Evolutionary conservation across 2,329 filamentous ascomycete genomes (phyloP), one percentile per base, ranked within the genome.

Genomic region (Dothidotthia symphoricarpi): DNA sequence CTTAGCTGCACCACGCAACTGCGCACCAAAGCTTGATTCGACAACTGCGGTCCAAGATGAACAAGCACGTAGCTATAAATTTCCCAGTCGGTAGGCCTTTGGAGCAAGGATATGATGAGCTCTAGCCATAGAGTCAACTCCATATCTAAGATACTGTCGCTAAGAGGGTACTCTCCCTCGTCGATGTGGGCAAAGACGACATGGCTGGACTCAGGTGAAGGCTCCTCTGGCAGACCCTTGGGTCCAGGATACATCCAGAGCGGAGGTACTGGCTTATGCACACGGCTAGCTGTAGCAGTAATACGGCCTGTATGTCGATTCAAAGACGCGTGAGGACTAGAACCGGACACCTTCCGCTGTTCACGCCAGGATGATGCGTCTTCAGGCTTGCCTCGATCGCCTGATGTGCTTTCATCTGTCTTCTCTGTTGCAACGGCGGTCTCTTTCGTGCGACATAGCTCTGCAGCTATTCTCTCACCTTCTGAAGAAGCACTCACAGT

Each of bases 31-130:
- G 87, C 83, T 58, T 93, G 88, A 54, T 98, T 98, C 64, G 84
- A 86, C 15, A 98, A 75, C 56, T 97, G 91, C 17, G 87, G 85
- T 1, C 88, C 86, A 8, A 96, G 72, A 63, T 95, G 87, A 5
- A 88, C 86, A 19, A 98, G 73, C 13, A 91, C 78, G 61, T 91
- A 96, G 66, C 88, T 91, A 72, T 95, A 95, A 1, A 95, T 74
- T 61, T 97, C 89, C 90, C 91, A 97, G 45, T 93, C 84, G 31
- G 81, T 79, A 27, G 84, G 85, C 38, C 82, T 77, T 49, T 85
- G 81, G 28, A 95, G 70, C n/a, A 93, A 70, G n/a, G 75, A 75
- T 16, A 88, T 78, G 25, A 94, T 74, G 9, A 82, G 76, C 47
- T 90, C 85, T n/a, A 95, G 74, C 86, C 88, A 95, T 27, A 61